Evolutionary conservation across 352 stramenopile species (phyloP), one percentile per base, ranked within the genome.

Genomic region (Thalassiosira mediterranea): DNA sequence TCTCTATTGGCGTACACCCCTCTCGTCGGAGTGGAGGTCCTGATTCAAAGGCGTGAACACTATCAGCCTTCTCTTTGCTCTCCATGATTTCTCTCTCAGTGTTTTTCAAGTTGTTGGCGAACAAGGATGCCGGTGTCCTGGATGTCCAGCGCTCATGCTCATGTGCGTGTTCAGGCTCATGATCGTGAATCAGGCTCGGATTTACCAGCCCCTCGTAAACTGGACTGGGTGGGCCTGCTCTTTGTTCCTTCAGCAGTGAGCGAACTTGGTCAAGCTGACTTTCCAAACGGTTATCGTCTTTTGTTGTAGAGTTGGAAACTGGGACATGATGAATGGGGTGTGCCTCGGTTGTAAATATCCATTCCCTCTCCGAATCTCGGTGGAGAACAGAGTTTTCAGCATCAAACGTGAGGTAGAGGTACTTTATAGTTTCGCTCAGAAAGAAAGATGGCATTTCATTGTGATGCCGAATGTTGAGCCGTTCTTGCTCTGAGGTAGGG

Each of bases 401-500:
- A 54, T 98, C 97, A 85, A 99, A 99, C 23, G 98, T 94, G 28
- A 99, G 74, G 84, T 98, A 99, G 13, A 99, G 73, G 76, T 99
- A 99, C 83, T 99, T 99, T 29, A 97, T 89, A 2, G 97, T 99
- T 88, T 99, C 97, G 1, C 93, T 97, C 0, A 99, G 86, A 72
- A 99, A 99, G 65, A 98, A 99, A 58, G 94, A 98, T 68, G 97
- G 96, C 97, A 99, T 99, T 71, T 97, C 94, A 68, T 99, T 94
- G 28, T 97, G 88, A 5, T 99, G 90, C 1, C 90, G 80, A 3
- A 95, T 83, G 17, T 92, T 96, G 56, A 72, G 32, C 23, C 57
- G 51, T 26, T 67, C 42, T 95, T 85, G 71, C 17, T 76, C 51
- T 49, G 28, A 44, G 17, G 63, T 23, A 34, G 56, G 53, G 86